A percentile compares a stretch with the other conserved stretches of the same genome.
These are phyloP conservation scores for Mallotus repandus DNA, from an alignment of 441 rosid species.

Conservation along the genomic window DNA sequence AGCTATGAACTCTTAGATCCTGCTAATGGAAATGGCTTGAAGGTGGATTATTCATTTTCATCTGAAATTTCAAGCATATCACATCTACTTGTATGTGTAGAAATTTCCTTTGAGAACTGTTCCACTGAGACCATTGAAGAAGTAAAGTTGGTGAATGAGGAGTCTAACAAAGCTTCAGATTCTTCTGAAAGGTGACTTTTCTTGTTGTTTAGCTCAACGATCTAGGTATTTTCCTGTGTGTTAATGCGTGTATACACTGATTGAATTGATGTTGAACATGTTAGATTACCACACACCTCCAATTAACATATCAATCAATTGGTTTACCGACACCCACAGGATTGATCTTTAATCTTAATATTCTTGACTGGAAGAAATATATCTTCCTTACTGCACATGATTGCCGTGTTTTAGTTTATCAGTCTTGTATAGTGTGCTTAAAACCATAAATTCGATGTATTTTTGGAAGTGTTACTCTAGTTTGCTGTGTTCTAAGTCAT, in stretches of 20 bases:
- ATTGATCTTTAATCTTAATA: neutral
- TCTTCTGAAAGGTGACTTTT: slow-evolving; percentile 59
- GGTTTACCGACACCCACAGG: neutral
- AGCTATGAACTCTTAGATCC: slow-evolving; percentile 68
- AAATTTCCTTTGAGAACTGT: slow-evolving; percentile 69
- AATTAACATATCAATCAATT: neutral
- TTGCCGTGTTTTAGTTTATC: neutral
- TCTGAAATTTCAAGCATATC: slow-evolving; percentile 69
- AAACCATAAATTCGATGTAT: neutral
- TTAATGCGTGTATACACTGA: neutral
- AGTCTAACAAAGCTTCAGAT: slow-evolving; percentile 44
- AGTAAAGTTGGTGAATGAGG: slow-evolving; percentile 65
- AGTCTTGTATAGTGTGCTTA: neutral
- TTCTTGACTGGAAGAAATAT: neutral
- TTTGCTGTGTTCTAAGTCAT: neutral
- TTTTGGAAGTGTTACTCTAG: neutral
- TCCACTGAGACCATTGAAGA: slow-evolving; percentile 55
- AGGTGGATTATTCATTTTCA: slow-evolving; percentile 77
- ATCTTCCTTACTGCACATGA: neutral
- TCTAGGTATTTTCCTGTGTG: slow-evolving; percentile 10
- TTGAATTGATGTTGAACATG: neutral
- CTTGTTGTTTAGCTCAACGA: slow-evolving; percentile 8
- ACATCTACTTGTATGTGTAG: slow-evolving; percentile 57
- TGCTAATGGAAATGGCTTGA: slow-evolving; percentile 81
- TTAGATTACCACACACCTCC: neutral